phyloP scores from a whole-genome alignment of 768 basidiomycete species.

The Tephrocybe sp. region DNA sequence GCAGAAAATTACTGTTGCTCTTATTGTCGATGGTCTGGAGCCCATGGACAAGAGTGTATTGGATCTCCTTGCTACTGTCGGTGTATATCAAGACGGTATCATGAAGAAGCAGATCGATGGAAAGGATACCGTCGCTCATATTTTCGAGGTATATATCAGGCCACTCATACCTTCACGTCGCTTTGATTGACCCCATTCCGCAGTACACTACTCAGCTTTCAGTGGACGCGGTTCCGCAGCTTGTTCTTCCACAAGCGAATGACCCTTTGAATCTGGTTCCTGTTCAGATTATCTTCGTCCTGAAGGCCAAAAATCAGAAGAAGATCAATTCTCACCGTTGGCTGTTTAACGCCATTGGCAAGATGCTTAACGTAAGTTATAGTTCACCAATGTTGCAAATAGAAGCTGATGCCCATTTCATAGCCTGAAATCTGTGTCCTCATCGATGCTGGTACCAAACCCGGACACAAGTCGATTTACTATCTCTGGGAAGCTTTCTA shows the following conservation, averaged over 20 bases:
- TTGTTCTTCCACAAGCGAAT: conserved; percentile 85
- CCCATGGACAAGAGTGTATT: conserved; percentile 94
- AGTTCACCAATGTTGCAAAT: not conserved
- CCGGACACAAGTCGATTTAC: conserved; percentile 93
- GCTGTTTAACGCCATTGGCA: conserved; percentile 93
- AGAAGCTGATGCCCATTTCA: not conserved
- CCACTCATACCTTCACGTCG: not conserved
- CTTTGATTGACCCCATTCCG: conserved; percentile 9
- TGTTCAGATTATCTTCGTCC: conserved; percentile 85
- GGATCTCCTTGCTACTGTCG: conserved; percentile 84
- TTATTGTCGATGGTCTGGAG: conserved; percentile 91
- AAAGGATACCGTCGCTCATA: conserved; percentile 88
- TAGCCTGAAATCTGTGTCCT: conserved; percentile 91
- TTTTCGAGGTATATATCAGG: conserved; percentile 71
- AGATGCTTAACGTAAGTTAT: conserved; percentile 60
- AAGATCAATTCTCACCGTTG: conserved; percentile 96
- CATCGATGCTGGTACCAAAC: conserved; percentile 95
- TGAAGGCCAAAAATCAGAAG: conserved; percentile 94
- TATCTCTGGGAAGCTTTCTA: conserved; percentile 94
- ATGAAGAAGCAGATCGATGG: conserved; percentile 92
- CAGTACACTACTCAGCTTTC: conserved; percentile 97
- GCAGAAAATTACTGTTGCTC: conserved; percentile 88
- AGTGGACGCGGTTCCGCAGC: conserved; percentile 84
- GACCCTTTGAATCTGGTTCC: conserved; percentile 92
- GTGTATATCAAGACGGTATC: conserved; percentile 91